These are phyloP conservation scores for Microthlaspi erraticum DNA, from an alignment of 345 rosid genomes.

Conservation along the genomic window DNA sequence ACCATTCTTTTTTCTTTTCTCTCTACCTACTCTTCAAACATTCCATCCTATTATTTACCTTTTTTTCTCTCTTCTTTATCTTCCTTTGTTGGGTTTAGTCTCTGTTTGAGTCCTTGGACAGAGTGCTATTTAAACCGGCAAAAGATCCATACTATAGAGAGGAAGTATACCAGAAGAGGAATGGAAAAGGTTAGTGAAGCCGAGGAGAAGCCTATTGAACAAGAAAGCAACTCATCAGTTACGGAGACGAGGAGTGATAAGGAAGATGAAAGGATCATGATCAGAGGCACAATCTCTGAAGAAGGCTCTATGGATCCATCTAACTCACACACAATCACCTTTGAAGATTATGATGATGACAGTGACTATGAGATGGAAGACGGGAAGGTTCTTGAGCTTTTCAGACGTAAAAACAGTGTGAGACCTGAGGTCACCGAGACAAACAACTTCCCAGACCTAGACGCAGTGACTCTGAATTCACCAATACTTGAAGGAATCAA, in stretches of 20 bases:
- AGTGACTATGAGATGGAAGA: slow-evolving; percentile 38
- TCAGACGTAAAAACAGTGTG: slow-evolving; percentile 26
- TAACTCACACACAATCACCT: slow-evolving; percentile 1
- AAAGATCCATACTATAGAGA: background rate
- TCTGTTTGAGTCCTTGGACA: no score
- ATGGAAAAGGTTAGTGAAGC: slow-evolving; percentile 36
- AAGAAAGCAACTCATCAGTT: slow-evolving; percentile 31
- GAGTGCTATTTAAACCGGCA: background rate
- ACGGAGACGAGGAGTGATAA: slow-evolving; percentile 23
- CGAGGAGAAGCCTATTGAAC: slow-evolving; percentile 27
- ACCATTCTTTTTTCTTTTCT: slow-evolving; percentile 4
- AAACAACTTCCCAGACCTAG: slow-evolving; percentile 7
- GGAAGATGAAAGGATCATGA: slow-evolving; percentile 23
- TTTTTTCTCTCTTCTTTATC: slow-evolving; percentile 23
- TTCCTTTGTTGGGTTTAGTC: slow-evolving; percentile 25
- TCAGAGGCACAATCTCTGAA: background rate
- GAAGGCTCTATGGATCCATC: slow-evolving; percentile 26
- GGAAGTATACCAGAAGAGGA: background rate
- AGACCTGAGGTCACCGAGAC: slow-evolving; percentile 1
- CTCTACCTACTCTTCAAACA: slow-evolving; percentile 43
- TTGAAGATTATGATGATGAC: slow-evolving; percentile 11
- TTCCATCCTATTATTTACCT: slow-evolving; percentile 13
- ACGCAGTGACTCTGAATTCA: background rate
- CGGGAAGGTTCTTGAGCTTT: slow-evolving; percentile 37
- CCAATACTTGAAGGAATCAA: slow-evolving; percentile 5